A percentile compares a stretch with the other conserved stretches of the same genome.
Evolutionary conservation across 257 asterid species (phyloP).

Genomic region (Plantago major): DNA sequence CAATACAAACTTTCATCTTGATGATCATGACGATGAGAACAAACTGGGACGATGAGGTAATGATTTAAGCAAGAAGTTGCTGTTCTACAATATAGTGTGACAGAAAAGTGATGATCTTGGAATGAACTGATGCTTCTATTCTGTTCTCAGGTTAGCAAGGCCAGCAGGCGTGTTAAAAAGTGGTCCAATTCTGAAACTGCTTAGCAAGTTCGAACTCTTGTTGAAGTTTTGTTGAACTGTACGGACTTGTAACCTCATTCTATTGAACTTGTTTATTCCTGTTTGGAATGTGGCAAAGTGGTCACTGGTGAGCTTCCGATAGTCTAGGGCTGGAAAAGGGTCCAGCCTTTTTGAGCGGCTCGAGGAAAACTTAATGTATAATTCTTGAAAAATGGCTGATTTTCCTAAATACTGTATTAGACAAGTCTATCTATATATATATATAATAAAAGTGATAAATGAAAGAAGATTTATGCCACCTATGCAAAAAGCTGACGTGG

Average conservation of each 20-base stretch:
- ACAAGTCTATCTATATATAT: no score
- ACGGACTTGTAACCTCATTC: not conserved
- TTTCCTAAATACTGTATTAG: no score
- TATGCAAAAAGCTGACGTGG: no score
- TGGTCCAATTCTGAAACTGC: not conserved
- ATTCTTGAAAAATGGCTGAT: no score
- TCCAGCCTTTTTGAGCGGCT: no score
- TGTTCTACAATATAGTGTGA: not conserved
- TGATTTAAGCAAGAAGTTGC: not conserved
- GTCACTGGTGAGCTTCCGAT: no score
- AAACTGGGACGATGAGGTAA: conserved; percentile 9
- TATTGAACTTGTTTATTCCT: not conserved
- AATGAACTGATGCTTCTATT: not conserved
- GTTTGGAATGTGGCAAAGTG: no score
- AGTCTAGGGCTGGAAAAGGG: no score
- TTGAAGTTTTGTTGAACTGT: not conserved
- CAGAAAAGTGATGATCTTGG: not conserved
- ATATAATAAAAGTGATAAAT: no score
- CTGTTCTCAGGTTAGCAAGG: conserved; percentile 1
- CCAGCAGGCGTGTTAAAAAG: not conserved
- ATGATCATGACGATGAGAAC: not conserved
- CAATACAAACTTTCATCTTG: conserved; percentile 1
- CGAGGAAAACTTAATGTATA: no score
- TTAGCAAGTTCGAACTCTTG: not conserved
- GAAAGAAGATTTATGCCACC: no score